Conservation (phyloP, 2,329 filamentous ascomycete genomes). For the Fusarium scirpi region DNA sequence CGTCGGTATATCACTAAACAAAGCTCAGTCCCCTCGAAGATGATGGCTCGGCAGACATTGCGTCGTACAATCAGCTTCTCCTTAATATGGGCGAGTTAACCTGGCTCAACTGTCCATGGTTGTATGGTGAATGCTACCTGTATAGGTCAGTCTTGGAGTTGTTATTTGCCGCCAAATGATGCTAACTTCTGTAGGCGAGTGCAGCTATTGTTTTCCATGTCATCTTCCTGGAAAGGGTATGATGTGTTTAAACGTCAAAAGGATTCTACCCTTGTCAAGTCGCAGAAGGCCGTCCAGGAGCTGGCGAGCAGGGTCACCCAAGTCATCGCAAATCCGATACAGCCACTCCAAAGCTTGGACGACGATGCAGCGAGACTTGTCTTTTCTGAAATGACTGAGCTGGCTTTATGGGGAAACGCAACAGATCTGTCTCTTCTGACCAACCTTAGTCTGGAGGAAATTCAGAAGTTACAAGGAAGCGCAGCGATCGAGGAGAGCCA, state of each 20-base stretch:
- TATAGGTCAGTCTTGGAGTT: neutral
- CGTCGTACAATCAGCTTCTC: constrained; percentile 5
- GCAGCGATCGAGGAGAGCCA: constrained; percentile 4
- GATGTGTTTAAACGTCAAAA: constrained; percentile 19
- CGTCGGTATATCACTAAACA: neutral
- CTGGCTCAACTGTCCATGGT: constrained; percentile 17
- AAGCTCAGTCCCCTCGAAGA: neutral
- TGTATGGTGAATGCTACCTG: constrained; percentile 16
- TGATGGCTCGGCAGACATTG: neutral
- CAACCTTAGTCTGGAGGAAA: constrained; percentile 6
- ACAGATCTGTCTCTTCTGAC: constrained; percentile 18
- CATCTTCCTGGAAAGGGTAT: neutral
- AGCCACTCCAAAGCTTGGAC: neutral
- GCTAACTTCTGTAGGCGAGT: constrained; percentile 3
- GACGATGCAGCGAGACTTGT: neutral
- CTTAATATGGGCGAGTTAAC: neutral
- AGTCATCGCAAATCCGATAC: neutral
- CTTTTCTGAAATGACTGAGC: neutral
- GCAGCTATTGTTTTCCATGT: constrained; percentile 5
- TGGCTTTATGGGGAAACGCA: constrained; percentile 15
- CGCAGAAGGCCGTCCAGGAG: neutral
- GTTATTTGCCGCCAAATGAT: rapidly evolving
- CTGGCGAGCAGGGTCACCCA: neutral
- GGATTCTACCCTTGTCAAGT: constrained; percentile 1
- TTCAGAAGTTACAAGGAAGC: constrained; percentile 8